Base-by-base conservation (phyloP, 306 rosid genomes). In the Rosa lucieae region DNA sequence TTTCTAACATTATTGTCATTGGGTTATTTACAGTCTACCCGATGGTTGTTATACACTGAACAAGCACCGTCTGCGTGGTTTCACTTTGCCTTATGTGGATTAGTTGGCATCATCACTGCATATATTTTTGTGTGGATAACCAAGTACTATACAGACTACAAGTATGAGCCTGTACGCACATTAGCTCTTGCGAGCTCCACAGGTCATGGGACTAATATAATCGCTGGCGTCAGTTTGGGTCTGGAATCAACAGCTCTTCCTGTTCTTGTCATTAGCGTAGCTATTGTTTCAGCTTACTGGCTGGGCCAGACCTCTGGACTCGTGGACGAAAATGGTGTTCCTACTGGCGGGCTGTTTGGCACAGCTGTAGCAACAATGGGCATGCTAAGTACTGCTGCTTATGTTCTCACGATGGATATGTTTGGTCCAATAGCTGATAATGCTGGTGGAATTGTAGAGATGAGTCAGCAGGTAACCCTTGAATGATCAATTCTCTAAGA, bases 301-400 rank as follows among this genome's bases (percentile, higher is more conserved):
- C 80, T 95, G 74, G 99, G 99, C 67, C 97, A 84, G 2, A 95
- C 97, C 18, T 89, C 85, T 43, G 99, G 99, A 81, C 91, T 95
- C 44, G 81, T 91, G 69, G 99, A 95, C 53, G 98, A 89, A 84
- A 79, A 77, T 43, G 99, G 99, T 83, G 89, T 59, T 70, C 96
- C 96, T 82, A 95, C 88, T 56, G 99, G 99, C 66, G 99, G 99
- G 81, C 91, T 95, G 73, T 95, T 95, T 83, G 99, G 99, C 75
- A 95, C 99, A 66, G 97, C 98, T 88, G 99, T 95, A 77, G 99
- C 99, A 63, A 95, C 97, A 63, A 95, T 95, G 99, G 99, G 99
- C 79, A 95, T 95, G 99, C 94, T 95, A 80, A 95, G 99, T 88
- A 95, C 98, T 81, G 99, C 99, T 80, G 99, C 98, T 55, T 95